Evolutionary conservation across 2,329 filamentous ascomycete species (phyloP).

Genomic region (Aspergillus hortae): DNA sequence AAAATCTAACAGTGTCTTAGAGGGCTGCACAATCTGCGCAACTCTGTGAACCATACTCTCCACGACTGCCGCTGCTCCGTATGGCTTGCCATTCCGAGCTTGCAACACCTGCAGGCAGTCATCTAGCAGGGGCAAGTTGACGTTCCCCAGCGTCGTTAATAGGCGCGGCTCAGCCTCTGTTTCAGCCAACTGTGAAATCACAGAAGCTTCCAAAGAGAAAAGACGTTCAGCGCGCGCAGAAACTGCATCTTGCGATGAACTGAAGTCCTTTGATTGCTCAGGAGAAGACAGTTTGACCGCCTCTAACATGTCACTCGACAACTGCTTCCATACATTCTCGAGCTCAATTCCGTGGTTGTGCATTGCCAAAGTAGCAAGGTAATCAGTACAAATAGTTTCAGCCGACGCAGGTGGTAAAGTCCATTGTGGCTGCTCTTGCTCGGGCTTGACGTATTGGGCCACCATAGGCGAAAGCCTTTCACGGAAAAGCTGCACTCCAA

Average conservation of each 20-base stretch:
- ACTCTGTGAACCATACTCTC: slow-evolving; percentile 49
- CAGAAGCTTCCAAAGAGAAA: slow-evolving; percentile 53
- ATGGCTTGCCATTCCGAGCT: slow-evolving; percentile 61
- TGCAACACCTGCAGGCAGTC: slow-evolving; percentile 50
- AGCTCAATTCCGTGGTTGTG: slow-evolving; percentile 49
- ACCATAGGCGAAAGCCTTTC: slow-evolving; percentile 52
- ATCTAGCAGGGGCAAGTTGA: slow-evolving; percentile 39
- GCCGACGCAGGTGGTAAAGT: slow-evolving; percentile 43
- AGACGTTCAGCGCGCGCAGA: slow-evolving; percentile 65
- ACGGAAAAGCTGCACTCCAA: slow-evolving; percentile 44
- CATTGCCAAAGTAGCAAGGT: slow-evolving; percentile 35
- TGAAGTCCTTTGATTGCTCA: slow-evolving; percentile 75
- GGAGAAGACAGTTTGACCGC: slow-evolving; percentile 72
- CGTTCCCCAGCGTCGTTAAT: slow-evolving; percentile 34
- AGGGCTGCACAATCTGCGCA: slow-evolving; percentile 38
- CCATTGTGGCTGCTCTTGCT: slow-evolving; percentile 48
- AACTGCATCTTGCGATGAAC: slow-evolving; percentile 67
- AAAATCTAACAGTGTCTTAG: slow-evolving; percentile 48
- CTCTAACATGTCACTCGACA: slow-evolving; percentile 61
- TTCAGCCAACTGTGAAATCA: slow-evolving; percentile 28
- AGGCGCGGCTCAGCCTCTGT: slow-evolving; percentile 22
- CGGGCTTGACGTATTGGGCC: slow-evolving; percentile 50
- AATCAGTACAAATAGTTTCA: slow-evolving; percentile 36
- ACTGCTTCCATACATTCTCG: slow-evolving; percentile 57
- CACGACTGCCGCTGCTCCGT: slow-evolving; percentile 60